Evolutionary conservation across 2,329 filamentous ascomycete genomes (phyloP).

Genomic region (Penicillium sp.): DNA sequence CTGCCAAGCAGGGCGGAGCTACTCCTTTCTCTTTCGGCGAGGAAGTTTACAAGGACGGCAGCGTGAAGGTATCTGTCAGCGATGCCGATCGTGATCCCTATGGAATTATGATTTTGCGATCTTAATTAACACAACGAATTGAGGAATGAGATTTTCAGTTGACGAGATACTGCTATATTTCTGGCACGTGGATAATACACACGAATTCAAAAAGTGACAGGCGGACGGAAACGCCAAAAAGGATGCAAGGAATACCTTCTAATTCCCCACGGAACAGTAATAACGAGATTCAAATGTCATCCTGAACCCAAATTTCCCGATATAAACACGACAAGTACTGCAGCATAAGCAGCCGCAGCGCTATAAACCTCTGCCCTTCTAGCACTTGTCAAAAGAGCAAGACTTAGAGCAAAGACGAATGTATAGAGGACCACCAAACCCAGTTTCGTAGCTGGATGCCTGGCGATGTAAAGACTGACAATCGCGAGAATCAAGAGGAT

Average conservation of each 20-base stretch:
- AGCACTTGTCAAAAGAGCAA: not conserved
- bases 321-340: not conserved
- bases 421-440: not conserved
- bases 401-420: not conserved
- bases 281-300: not conserved
- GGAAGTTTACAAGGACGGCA: slow-evolving; percentile 59
- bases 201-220: too few relatives aligned
- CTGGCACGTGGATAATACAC: not conserved
- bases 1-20: slow-evolving; percentile 30
- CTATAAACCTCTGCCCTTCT: not conserved
- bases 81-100: slow-evolving; percentile 86
- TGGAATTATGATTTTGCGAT: slow-evolving; percentile 65
- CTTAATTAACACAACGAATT: slow-evolving; percentile 16
- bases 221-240: too few relatives aligned
- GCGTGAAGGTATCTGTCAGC: slow-evolving; percentile 74
- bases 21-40: slow-evolving; percentile 43
- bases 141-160: not conserved
- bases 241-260: too few relatives aligned
- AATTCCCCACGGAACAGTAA: too few relatives aligned
- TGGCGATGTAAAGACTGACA: not conserved
- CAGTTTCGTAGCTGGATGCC: too few relatives aligned
- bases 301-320: not conserved
- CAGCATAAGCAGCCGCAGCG: not conserved
- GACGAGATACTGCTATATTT: not conserved
- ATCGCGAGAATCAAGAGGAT: not conserved